Conservation (phyloP, 352 stramenopile species). For the Plasmopara muralis region DNA sequence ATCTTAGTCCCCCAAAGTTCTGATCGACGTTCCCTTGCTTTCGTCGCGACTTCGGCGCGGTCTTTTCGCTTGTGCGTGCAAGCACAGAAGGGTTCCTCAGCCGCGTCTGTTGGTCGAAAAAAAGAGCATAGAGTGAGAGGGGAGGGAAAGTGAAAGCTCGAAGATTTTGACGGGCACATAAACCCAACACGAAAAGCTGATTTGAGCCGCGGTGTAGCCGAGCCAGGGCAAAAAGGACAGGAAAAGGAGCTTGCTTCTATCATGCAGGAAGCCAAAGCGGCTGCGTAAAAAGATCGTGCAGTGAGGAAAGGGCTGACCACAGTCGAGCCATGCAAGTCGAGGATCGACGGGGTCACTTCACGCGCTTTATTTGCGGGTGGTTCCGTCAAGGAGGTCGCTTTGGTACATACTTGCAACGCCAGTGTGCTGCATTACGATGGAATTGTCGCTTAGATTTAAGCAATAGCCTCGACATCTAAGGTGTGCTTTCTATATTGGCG, state of each 20-base stretch:
- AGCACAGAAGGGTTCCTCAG: conserved; percentile 19
- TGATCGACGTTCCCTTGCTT: conserved; percentile 21
- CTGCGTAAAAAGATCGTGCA: conserved; percentile 21
- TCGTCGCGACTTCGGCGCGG: conserved; percentile 30
- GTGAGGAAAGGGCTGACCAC: conserved; percentile 14
- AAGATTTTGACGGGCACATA: not conserved
- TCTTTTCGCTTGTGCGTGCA: conserved; percentile 30
- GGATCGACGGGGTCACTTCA: too few species aligned
- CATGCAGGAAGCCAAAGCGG: not conserved
- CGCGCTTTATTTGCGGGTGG: too few species aligned
- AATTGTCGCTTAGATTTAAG: too few species aligned
- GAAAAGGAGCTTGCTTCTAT: too few species aligned
- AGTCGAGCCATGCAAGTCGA: conserved; percentile 4
- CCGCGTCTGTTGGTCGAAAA: conserved; percentile 2
- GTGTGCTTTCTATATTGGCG: too few species aligned
- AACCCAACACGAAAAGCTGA: not conserved
- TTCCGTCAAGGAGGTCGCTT: too few species aligned
- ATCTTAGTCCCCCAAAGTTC: conserved; percentile 31
- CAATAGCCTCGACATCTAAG: too few species aligned
- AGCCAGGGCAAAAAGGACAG: conserved; percentile 15
- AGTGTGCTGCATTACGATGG: too few species aligned
- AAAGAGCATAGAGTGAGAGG: not conserved
- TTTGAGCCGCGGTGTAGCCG: not conserved
- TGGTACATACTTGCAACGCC: too few species aligned
- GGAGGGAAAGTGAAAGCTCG: conserved; percentile 5